Percentiles rank a stretch among this genome's conserved stretches.
These are phyloP conservation scores for Mangifera indica DNA, from an alignment of 345 rosid species.

Conservation along the genomic window DNA sequence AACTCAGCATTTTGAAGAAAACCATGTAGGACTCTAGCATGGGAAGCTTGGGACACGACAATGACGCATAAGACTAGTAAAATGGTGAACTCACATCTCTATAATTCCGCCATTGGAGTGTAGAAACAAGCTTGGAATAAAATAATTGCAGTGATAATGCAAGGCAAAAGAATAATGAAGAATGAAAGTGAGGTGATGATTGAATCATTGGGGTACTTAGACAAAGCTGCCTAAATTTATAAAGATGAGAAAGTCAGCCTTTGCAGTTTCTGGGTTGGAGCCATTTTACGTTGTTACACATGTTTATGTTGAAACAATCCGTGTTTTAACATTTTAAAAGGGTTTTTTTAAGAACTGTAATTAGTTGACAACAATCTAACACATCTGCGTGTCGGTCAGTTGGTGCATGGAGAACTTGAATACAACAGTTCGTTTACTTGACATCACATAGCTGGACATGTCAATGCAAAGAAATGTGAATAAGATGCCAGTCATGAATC, in stretches of 20 bases:
- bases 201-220: neutral
- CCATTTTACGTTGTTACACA: slow-evolving; percentile 7
- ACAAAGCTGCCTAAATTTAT: neutral
- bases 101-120: slow-evolving; percentile 4
- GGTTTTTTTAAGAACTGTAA: neutral
- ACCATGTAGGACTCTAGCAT: slow-evolving; percentile 16
- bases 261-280: slow-evolving; percentile 20
- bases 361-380: neutral
- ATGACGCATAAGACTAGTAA: neutral
- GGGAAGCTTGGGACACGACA: slow-evolving; percentile 12
- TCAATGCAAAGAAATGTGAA: too few species aligned
- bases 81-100: neutral
- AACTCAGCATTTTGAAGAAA: neutral
- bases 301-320: neutral
- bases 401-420: too few species aligned
- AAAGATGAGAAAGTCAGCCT: slow-evolving; percentile 5
- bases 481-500: too few species aligned
- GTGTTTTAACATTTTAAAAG: neutral
- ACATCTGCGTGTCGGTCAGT: too few species aligned
- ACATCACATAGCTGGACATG: too few species aligned
- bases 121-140: neutral
- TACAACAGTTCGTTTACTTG: too few species aligned
- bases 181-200: neutral
- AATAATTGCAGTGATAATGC: neutral
- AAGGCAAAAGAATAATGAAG: neutral